A percentile compares a stretch with the other conserved stretches of the same genome.
Conservation (phyloP, 345 rosid genomes). For the Noccaea bulbosa region DNA sequence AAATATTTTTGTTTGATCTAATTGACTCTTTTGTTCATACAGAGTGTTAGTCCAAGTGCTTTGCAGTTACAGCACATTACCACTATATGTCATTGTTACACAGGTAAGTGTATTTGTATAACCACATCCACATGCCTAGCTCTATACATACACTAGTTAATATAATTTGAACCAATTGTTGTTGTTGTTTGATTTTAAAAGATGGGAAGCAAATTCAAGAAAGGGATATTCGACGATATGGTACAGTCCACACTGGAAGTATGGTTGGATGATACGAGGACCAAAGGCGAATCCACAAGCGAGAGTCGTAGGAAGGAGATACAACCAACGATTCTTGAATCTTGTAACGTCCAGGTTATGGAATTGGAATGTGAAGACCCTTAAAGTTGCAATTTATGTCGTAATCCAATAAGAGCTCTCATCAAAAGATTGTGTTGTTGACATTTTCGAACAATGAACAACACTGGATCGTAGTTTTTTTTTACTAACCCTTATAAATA, state of each 20-base stretch:
- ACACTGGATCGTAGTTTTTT: neutral
- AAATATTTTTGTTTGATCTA: neutral
- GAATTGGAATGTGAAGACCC: constrained; percentile 13
- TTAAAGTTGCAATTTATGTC: constrained; percentile 13
- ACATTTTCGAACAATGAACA: neutral
- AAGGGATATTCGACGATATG: constrained; percentile 48
- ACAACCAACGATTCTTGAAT: constrained; percentile 30
- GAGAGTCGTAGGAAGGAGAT: constrained; percentile 32
- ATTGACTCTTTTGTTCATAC: constrained; percentile 28
- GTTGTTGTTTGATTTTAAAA: constrained; percentile 9
- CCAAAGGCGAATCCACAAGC: constrained; percentile 34
- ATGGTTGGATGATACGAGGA: constrained; percentile 39
- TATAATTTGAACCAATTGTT: neutral
- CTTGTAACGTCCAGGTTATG: constrained; percentile 25
- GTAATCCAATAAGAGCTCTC: constrained; percentile 12
- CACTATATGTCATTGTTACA: constrained; percentile 73
- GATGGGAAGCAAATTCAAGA: constrained; percentile 79
- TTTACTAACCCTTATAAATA: neutral
- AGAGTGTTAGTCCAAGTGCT: constrained; percentile 84
- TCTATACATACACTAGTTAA: neutral
- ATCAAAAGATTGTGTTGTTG: neutral
- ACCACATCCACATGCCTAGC: neutral
- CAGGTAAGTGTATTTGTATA: constrained; percentile 48
- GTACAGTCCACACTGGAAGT: constrained; percentile 32
- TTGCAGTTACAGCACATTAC: constrained; percentile 89